These are phyloP conservation scores for Leishmania lainsoni DNA, from an alignment of 208 protist genomes.

Conservation along the genomic window DNA sequence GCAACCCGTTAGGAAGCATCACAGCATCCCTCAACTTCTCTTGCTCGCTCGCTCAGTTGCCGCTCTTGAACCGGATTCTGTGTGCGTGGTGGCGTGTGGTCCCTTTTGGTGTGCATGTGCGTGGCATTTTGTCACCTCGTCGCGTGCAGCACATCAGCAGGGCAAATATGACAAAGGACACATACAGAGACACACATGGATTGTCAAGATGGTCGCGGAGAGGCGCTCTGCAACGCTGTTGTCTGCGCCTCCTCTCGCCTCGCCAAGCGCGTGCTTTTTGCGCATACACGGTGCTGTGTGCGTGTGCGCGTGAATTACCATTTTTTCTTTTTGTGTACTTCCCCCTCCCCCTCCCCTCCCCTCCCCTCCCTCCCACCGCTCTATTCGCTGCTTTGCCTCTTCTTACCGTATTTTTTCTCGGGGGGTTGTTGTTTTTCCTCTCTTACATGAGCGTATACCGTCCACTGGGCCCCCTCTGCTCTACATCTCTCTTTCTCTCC, in stretches of 20 bases:
- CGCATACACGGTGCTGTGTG: neutral
- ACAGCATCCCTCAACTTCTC: neutral
- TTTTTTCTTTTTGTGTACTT: neutral
- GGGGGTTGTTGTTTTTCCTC: too few species aligned
- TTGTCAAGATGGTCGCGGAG: neutral
- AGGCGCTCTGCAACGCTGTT: neutral
- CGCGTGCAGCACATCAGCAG: neutral
- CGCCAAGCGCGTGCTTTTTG: neutral
- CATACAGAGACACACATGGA: neutral
- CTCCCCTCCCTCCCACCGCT: neutral
- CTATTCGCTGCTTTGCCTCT: neutral
- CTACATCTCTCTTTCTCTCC: neutral
- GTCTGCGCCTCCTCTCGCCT: neutral
- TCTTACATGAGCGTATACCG: neutral
- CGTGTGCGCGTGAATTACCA: neutral
- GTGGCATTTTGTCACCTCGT: neutral
- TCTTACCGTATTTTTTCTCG: neutral
- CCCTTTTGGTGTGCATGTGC: neutral
- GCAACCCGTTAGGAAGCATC: neutral
- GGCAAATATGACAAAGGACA: neutral
- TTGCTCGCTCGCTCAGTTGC: neutral
- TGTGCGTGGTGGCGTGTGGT: neutral
- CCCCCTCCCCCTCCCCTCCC: neutral
- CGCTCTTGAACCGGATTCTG: neutral
- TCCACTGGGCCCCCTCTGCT: neutral